Evolutionary conservation across 139 green algal species (phyloP).

Genomic region (Chlorella vulgaris): DNA sequence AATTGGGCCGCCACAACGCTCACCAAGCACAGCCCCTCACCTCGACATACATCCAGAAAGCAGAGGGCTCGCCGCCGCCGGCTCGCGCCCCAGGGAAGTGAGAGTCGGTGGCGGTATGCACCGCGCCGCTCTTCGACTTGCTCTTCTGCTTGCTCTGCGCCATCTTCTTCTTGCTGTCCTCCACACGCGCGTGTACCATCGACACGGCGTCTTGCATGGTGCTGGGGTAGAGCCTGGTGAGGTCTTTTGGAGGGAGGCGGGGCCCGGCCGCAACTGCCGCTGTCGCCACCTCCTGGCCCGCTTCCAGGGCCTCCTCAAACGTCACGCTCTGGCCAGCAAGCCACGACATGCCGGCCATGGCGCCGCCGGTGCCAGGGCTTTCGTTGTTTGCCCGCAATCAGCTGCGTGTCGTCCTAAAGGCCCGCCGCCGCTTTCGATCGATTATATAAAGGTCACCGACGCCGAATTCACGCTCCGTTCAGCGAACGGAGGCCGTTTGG

Average conservation of each 20-base stretch:
- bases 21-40: slow-evolving; percentile 9
- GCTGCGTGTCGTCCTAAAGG: no score
- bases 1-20: neutral
- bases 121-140: slow-evolving; percentile 38
- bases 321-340: neutral
- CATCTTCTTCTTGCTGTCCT: slow-evolving; percentile 60
- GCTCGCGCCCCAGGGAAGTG: slow-evolving; percentile 53
- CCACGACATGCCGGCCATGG: neutral
- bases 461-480: no score
- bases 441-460: no score
- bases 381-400: neutral
- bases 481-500: no score
- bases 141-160: slow-evolving; percentile 44
- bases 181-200: slow-evolving; percentile 51
- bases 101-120: slow-evolving; percentile 12
- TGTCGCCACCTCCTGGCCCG: slow-evolving; percentile 8
- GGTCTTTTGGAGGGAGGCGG: slow-evolving; percentile 12
- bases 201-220: slow-evolving; percentile 62
- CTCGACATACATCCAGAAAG: slow-evolving; percentile 78
- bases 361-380: neutral
- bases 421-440: no score
- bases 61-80: slow-evolving; percentile 55
- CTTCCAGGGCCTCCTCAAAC: slow-evolving; percentile 40
- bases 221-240: slow-evolving; percentile 29
- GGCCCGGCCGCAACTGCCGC: neutral